These are phyloP conservation scores for Breviolum minutum DNA, from an alignment of 73 alveolate genomes.

Conservation along the genomic window DNA sequence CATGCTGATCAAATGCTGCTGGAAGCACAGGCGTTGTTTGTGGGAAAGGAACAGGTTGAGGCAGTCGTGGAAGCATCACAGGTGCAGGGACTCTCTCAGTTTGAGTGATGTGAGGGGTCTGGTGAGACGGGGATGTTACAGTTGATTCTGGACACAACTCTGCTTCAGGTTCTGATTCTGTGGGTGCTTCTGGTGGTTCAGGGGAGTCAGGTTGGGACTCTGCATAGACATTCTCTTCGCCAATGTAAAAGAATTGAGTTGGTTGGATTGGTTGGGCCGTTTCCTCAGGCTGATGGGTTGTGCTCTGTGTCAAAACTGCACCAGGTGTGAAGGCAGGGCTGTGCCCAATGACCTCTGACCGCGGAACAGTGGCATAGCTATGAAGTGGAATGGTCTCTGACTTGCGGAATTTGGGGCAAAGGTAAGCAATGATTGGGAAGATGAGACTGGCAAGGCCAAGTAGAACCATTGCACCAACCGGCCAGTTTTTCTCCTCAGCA, in stretches of 20 bases:
- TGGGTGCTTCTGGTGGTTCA: not conserved
- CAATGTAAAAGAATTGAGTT: conserved; percentile 46
- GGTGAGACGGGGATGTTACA: not conserved
- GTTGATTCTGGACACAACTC: conserved; percentile 72
- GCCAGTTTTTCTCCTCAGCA: not conserved
- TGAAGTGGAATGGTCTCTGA: conserved; percentile 53
- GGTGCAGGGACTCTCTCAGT: not conserved
- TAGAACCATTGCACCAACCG: not conserved
- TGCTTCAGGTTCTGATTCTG: conserved; percentile 80
- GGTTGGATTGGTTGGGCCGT: not conserved
- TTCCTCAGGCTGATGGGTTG: not conserved
- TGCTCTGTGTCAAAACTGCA: not conserved
- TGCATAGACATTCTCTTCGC: conserved; percentile 9
- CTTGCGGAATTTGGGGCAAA: conserved; percentile 14
- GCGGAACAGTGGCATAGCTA: conserved; percentile 43
- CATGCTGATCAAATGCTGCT: not conserved
- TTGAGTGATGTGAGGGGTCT: not conserved
- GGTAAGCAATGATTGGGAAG: conserved; percentile 25
- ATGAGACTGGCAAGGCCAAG: conserved; percentile 47
- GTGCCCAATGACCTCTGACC: conserved; percentile 56
- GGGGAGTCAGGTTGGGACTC: not conserved
- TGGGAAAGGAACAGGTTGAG: conserved; percentile 16
- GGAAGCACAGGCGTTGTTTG: not conserved
- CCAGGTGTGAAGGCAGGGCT: not conserved
- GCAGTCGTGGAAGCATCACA: conserved; percentile 15